Evolutionary conservation across 1,139 yeast species (phyloP).

Genomic region (Pichia kudriavzevii): DNA sequence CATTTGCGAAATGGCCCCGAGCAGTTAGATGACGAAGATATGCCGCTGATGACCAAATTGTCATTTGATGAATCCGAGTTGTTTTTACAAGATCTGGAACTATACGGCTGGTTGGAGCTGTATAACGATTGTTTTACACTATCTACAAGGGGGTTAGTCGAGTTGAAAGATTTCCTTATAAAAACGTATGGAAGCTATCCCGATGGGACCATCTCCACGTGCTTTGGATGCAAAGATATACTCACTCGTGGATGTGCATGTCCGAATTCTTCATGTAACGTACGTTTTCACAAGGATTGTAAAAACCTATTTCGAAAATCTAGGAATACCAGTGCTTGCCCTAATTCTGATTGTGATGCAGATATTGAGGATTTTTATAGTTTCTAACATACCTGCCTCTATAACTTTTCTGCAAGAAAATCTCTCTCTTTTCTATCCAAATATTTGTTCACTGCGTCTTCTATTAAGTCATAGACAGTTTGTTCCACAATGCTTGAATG

Average conservation of each 20-base stretch:
- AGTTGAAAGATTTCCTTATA: slow-evolving; percentile 38
- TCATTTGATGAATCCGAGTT: slow-evolving; percentile 24
- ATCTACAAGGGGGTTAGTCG: slow-evolving; percentile 40
- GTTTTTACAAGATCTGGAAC: slow-evolving; percentile 36
- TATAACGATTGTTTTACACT: slow-evolving; percentile 24
- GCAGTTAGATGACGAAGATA: slow-evolving; percentile 13
- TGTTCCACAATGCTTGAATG: slow-evolving; percentile 73
- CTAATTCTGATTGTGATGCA: slow-evolving; percentile 24
- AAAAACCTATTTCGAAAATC: slow-evolving; percentile 32
- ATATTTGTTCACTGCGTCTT: slow-evolving; percentile 71
- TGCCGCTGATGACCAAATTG: slow-evolving; percentile 13
- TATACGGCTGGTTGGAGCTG: slow-evolving; percentile 48
- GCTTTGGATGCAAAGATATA: slow-evolving; percentile 49
- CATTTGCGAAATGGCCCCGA: slow-evolving; percentile 9
- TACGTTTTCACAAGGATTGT: slow-evolving; percentile 46
- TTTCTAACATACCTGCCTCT: slow-evolving; percentile 9
- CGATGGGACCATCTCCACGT: slow-evolving; percentile 38
- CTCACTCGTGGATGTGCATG: slow-evolving; percentile 48
- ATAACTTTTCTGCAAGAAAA: neutral
- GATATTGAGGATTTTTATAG: slow-evolving; percentile 13
- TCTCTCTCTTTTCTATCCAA: slow-evolving; percentile 33
- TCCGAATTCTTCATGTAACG: slow-evolving; percentile 29
- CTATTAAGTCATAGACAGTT: slow-evolving; percentile 72
- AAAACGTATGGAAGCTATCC: slow-evolving; percentile 31
- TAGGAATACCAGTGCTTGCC: slow-evolving; percentile 24